Evolutionary conservation across 202 grass and related monocot genomes (phyloP).

Genomic region (Musa balbisiana): DNA sequence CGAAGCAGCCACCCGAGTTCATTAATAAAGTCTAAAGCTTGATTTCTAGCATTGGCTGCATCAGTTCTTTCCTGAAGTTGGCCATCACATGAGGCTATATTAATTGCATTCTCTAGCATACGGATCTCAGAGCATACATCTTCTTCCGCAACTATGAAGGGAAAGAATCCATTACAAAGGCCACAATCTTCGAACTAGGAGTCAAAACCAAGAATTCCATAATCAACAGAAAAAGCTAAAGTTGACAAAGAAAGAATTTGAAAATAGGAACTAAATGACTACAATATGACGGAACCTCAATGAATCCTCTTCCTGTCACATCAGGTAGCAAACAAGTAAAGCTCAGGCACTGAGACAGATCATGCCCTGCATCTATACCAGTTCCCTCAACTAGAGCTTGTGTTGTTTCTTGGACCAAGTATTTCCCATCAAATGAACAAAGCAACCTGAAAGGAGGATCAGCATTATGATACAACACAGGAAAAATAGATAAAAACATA

Average conservation of each 20-base stretch:
- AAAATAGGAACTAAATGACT: conserved; percentile 17
- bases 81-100: conserved; percentile 22
- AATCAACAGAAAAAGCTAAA: not conserved
- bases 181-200: conserved; percentile 87
- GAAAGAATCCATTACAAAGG: conserved; percentile 79
- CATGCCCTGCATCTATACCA: not conserved
- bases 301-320: conserved; percentile 91
- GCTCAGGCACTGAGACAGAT: conserved; percentile 35
- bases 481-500: not conserved
- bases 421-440: conserved; percentile 19
- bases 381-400: not conserved
- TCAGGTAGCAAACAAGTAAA: conserved; percentile 59
- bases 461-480: not conserved
- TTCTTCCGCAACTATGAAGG: conserved; percentile 93
- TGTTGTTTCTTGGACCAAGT: conserved; percentile 16
- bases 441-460: conserved; percentile 7
- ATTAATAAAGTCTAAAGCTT: conserved; percentile 85
- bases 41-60: conserved; percentile 38
- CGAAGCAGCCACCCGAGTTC: conserved; percentile 92
- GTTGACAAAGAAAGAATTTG: not conserved
- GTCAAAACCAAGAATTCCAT: conserved; percentile 3
- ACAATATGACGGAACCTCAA: conserved; percentile 55
- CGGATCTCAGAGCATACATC: conserved; percentile 86
- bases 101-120: conserved; percentile 68
- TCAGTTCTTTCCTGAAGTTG: conserved; percentile 27